A percentile compares a stretch with the other conserved stretches of the same genome.
Conservation (phyloP, 495 filamentous ascomycete species). For the Podospora bellae-mahoneyi region DNA sequence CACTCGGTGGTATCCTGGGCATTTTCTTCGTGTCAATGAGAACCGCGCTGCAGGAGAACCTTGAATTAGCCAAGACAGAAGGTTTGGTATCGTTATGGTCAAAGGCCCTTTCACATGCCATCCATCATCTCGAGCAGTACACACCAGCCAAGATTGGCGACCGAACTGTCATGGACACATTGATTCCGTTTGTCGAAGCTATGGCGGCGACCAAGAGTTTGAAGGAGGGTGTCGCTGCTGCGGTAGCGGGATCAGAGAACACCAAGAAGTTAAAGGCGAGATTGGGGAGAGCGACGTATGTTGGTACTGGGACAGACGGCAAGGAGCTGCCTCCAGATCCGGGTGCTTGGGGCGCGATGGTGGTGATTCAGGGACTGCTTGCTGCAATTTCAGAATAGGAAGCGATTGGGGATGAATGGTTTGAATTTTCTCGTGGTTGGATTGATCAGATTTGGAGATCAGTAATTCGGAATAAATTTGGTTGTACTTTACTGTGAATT, state of each 20-base stretch:
- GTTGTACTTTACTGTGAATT: no score
- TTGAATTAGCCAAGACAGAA: slow-evolving; percentile 28
- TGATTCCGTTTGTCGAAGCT: slow-evolving; percentile 56
- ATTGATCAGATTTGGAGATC: no score
- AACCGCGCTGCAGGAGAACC: slow-evolving; percentile 43
- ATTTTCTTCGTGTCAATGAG: slow-evolving; percentile 59
- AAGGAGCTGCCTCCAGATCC: slow-evolving; percentile 54
- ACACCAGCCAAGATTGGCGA: slow-evolving; percentile 49
- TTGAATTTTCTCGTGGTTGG: background rate
- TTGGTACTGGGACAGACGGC: slow-evolving; percentile 46
- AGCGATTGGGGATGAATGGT: background rate
- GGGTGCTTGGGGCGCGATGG: slow-evolving; percentile 59
- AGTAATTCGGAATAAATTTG: no score
- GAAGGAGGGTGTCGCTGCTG: slow-evolving; percentile 49
- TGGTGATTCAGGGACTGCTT: slow-evolving; percentile 51
- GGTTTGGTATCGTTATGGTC: slow-evolving; percentile 38
- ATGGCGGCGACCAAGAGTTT: slow-evolving; percentile 44
- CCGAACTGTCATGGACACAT: slow-evolving; percentile 55
- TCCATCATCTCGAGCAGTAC: slow-evolving; percentile 46
- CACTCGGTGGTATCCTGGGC: slow-evolving; percentile 57
- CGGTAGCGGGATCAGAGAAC: slow-evolving; percentile 51
- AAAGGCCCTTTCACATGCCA: slow-evolving; percentile 34
- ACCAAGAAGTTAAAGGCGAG: slow-evolving; percentile 54
- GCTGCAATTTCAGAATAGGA: slow-evolving; percentile 1
- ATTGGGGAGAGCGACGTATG: slow-evolving; percentile 59